phyloP scores from a whole-genome alignment of 805 yeast genomes.

The Wickerhamiella siamensis region DNA sequence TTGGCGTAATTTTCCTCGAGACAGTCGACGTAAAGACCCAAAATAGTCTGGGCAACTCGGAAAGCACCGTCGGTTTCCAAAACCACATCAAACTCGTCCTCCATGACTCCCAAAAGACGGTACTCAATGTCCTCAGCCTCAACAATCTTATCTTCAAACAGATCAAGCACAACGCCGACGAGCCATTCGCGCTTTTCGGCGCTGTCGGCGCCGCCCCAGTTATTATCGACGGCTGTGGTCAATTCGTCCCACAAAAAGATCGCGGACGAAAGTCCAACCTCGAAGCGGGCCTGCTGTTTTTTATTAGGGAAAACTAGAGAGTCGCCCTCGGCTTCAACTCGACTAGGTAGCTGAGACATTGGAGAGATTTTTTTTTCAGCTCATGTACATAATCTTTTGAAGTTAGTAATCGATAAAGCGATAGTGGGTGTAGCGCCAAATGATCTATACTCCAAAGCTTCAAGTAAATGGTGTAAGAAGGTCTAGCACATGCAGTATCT shows the following conservation, averaged over 20 bases:
- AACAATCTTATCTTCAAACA: slow-evolving; percentile 50
- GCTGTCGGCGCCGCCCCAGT: slow-evolving; percentile 93
- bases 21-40: slow-evolving; percentile 56
- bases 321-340: not conserved
- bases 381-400: no score
- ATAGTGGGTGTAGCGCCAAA: no score
- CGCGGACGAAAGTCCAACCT: slow-evolving; percentile 84
- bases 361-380: not conserved
- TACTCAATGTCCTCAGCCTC: slow-evolving; percentile 75
- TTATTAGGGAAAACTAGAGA: slow-evolving; percentile 28
- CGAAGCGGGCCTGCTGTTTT: slow-evolving; percentile 71
- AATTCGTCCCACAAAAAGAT: slow-evolving; percentile 84
- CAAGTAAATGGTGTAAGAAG: no score
- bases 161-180: slow-evolving; percentile 63
- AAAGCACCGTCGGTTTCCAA: slow-evolving; percentile 84
- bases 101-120: slow-evolving; percentile 74
- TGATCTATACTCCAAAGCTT: no score
- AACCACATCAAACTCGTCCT: slow-evolving; percentile 81
- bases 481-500: no score
- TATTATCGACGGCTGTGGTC: slow-evolving; percentile 73
- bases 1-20: slow-evolving; percentile 34
- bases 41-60: slow-evolving; percentile 50
- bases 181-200: slow-evolving; percentile 93
- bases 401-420: no score
- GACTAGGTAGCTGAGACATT: not conserved